A percentile compares a stretch with the other conserved stretches of the same genome.
Conservation (phyloP, 805 yeast genomes). For the Candida suzukii region DNA sequence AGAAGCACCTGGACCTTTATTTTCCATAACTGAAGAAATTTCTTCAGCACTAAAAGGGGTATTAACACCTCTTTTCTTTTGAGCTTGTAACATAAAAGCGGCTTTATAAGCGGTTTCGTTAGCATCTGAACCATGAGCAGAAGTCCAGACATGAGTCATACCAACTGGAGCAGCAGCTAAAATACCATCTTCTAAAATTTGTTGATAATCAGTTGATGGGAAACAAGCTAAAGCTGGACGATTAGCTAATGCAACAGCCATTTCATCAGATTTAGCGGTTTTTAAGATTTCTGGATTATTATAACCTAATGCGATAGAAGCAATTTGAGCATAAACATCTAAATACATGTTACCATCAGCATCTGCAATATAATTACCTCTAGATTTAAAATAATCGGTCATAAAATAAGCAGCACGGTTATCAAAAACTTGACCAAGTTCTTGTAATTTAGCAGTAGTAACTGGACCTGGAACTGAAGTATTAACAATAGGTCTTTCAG, state of each 20-base stretch:
- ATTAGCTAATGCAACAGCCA: constrained; percentile 58
- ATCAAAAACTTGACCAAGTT: constrained; percentile 45
- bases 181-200: constrained; percentile 38
- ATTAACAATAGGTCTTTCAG: constrained; percentile 35
- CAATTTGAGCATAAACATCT: constrained; percentile 67
- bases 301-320: constrained; percentile 66
- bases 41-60: constrained; percentile 40
- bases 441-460: constrained; percentile 28
- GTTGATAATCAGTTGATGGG: constrained; percentile 49
- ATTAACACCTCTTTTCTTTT: constrained; percentile 37
- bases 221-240: constrained; percentile 66
- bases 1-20: constrained; percentile 44
- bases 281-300: constrained; percentile 58
- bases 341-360: constrained; percentile 56
- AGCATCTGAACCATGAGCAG: constrained; percentile 62
- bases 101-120: constrained; percentile 69
- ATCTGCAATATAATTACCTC: constrained; percentile 60
- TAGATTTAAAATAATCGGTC: constrained; percentile 56
- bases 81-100: constrained; percentile 55
- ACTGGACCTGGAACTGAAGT: constrained; percentile 45
- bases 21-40: constrained; percentile 40
- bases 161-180: constrained; percentile 63
- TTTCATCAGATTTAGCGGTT: constrained; percentile 51
- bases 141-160: constrained; percentile 53
- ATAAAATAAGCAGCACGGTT: constrained; percentile 57